Conservation (phyloP, 805 yeast species). For the Candida broadrunensis region DNA sequence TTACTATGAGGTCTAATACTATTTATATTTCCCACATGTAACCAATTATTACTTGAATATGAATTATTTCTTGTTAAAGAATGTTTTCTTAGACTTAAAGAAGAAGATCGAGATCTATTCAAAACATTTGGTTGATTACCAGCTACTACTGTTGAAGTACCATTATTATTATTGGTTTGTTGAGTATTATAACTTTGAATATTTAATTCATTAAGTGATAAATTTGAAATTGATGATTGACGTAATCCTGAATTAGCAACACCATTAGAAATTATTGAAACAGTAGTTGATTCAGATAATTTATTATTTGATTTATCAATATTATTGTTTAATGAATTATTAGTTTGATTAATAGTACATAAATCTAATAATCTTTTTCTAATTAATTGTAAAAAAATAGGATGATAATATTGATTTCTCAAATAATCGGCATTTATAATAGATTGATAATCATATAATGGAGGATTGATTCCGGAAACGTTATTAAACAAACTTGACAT, state of each 20-base stretch:
- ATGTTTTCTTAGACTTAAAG: slow-evolving; percentile 39
- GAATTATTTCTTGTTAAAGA: slow-evolving; percentile 43
- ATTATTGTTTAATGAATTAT: background rate
- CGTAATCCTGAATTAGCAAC: slow-evolving; percentile 7
- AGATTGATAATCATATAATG: slow-evolving; percentile 31
- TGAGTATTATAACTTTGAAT: slow-evolving; percentile 24
- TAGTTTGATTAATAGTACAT: slow-evolving; percentile 20
- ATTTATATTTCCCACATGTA: slow-evolving; percentile 42
- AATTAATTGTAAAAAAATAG: slow-evolving; percentile 38
- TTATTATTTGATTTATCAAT: slow-evolving; percentile 2
- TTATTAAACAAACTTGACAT: slow-evolving; percentile 23
- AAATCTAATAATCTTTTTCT: slow-evolving; percentile 40
- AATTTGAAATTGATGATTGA: slow-evolving; percentile 38
- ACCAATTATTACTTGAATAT: slow-evolving; percentile 33
- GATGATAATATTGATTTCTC: slow-evolving; percentile 29
- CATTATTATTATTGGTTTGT: slow-evolving; percentile 6
- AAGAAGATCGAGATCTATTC: slow-evolving; percentile 32
- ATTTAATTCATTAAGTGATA: slow-evolving; percentile 39
- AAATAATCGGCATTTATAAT: slow-evolving; percentile 30
- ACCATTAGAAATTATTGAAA: slow-evolving; percentile 15
- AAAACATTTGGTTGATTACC: slow-evolving; percentile 7
- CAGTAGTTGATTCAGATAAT: slow-evolving; percentile 23
- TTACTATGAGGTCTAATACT: slow-evolving; percentile 23
- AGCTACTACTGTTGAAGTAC: slow-evolving; percentile 4
- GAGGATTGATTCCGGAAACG: slow-evolving; percentile 12